Percentiles rank a stretch among this genome's conserved stretches.
Evolutionary conservation across 2,329 filamentous ascomycete genomes (phyloP).

Genomic region (Colletotrichum caudatum): DNA sequence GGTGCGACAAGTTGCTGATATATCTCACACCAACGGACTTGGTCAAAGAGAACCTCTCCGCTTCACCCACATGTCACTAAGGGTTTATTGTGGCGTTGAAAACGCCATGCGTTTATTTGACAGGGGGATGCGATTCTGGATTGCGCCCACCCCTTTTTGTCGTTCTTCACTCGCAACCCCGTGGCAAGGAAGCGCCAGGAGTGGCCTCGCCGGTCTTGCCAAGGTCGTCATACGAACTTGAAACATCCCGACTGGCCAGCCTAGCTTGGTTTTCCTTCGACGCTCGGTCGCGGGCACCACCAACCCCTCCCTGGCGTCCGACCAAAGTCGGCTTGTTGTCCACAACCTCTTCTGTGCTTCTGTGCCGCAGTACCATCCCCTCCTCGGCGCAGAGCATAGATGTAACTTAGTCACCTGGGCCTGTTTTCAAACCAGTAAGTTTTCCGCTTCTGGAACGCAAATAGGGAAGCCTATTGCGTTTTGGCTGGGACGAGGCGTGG

Average conservation of each 20-base stretch:
- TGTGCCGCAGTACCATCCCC: neutral
- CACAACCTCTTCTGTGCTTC: constrained; percentile 2
- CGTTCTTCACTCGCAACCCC: neutral
- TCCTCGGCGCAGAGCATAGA: neutral
- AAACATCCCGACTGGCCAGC: constrained; percentile 32
- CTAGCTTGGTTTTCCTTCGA: constrained; percentile 18
- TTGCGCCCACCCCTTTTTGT: neutral
- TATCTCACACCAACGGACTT: constrained; percentile 6
- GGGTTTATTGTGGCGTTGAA: neutral
- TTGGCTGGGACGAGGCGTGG: neutral
- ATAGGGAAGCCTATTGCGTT: constrained; percentile 5
- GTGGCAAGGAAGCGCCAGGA: constrained; percentile 28
- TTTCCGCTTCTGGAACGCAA: constrained; percentile 17
- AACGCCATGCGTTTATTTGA: constrained; percentile 4
- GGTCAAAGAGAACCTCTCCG: neutral
- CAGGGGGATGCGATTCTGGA: constrained; percentile 1
- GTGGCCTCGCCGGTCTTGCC: constrained; percentile 28
- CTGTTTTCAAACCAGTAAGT: neutral
- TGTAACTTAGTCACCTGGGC: constrained; percentile 2
- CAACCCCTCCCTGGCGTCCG: neutral
- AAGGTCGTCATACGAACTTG: constrained; percentile 38
- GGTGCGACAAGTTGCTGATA: constrained; percentile 8
- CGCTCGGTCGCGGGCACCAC: constrained; percentile 26
- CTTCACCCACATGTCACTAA: neutral
- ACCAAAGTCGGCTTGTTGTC: neutral